phyloP scores from a whole-genome alignment of 139 green algal species.

The Gonium pectorale region DNA sequence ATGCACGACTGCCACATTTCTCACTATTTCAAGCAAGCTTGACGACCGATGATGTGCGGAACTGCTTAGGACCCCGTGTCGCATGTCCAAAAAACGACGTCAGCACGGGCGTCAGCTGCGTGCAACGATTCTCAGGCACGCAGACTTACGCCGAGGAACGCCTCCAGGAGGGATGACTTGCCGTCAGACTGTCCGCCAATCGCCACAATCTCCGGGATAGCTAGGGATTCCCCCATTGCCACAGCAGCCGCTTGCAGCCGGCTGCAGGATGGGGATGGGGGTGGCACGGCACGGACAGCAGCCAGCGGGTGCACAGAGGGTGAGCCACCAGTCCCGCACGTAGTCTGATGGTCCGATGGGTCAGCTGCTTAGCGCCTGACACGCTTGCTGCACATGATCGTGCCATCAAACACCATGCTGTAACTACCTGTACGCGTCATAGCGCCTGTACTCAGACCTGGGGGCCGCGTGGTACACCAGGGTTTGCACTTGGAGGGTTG shows the following conservation, averaged over 20 bases:
- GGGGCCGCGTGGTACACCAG: constrained; percentile 20
- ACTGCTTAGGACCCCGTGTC: too few relatives aligned
- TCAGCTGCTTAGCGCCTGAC: too few relatives aligned
- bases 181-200: constrained; percentile 94
- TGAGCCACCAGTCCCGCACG: too few relatives aligned
- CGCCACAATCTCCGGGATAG: constrained; percentile 94
- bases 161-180: constrained; percentile 91
- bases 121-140: too few relatives aligned
- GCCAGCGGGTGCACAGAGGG: constrained; percentile 12
- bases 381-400: too few relatives aligned
- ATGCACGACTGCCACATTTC: too few relatives aligned
- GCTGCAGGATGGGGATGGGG: constrained; percentile 21
- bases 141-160: constrained; percentile 84
- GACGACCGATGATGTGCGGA: too few relatives aligned
- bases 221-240: constrained; percentile 73
- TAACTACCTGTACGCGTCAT: constrained; percentile 69
- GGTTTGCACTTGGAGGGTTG: constrained; percentile 9
- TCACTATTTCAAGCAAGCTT: too few relatives aligned
- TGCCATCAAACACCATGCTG: too few relatives aligned
- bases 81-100: too few relatives aligned
- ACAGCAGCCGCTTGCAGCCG: constrained; percentile 66
- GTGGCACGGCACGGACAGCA: neutral
- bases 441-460: constrained; percentile 57
- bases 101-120: too few relatives aligned
- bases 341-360: too few relatives aligned